Conservation (phyloP, 2,329 filamentous ascomycete species). For the Neofusicoccum laricinum region DNA sequence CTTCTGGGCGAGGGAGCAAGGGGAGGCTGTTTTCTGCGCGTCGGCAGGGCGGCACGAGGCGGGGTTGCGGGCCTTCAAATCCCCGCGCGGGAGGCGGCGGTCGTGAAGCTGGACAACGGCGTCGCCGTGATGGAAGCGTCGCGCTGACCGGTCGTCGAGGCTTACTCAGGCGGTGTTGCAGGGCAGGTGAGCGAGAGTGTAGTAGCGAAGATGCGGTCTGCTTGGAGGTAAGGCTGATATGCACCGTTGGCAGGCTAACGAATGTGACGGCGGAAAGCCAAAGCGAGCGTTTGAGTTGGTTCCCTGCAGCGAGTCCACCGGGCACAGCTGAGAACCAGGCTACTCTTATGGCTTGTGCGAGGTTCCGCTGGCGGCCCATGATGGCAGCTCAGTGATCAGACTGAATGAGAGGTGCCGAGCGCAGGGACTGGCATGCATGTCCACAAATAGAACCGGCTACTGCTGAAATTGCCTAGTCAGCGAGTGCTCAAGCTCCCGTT, state of each 20-base stretch:
- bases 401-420: conserved; percentile 14
- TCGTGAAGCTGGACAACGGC: conserved; percentile 8
- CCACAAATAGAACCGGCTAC: conserved; percentile 18
- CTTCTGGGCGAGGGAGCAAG: conserved; percentile 5
- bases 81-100: neutral
- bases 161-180: conserved; percentile 4
- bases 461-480: conserved; percentile 31
- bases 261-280: conserved; percentile 32
- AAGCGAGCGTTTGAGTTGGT: conserved; percentile 26
- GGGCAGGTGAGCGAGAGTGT: conserved; percentile 4
- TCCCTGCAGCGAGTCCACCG: conserved; percentile 29
- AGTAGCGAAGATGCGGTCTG: conserved; percentile 5
- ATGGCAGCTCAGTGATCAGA: conserved; percentile 14
- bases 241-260: conserved; percentile 19
- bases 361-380: conserved; percentile 15
- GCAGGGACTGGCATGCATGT: conserved; percentile 18
- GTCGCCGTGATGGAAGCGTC: conserved; percentile 9
- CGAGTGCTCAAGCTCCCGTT: conserved; percentile 35
- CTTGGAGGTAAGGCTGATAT: conserved; percentile 16
- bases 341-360: conserved; percentile 20
- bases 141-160: neutral
- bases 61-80: conserved; percentile 7
- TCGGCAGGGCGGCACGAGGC: conserved; percentile 7
- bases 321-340: conserved; percentile 32
- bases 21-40: neutral